A percentile compares a stretch with the other conserved stretches of the same genome.
phyloP scores from a whole-genome alignment of 345 rosid species.

The Erysimum cheiranthoides region DNA sequence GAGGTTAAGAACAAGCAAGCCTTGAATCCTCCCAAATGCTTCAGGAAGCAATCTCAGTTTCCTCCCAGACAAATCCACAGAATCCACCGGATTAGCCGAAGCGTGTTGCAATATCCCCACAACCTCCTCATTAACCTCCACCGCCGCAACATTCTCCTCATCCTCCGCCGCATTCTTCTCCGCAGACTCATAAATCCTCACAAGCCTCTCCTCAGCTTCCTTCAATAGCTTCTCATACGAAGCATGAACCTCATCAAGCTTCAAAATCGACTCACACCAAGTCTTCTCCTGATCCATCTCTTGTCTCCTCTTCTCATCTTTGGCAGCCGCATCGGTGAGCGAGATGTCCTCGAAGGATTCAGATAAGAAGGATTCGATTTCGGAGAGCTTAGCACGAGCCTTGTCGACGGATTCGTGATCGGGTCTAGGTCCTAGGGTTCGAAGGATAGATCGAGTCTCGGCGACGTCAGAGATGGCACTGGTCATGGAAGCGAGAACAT shows the following conservation, averaged over 20 bases:
- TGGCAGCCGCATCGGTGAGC: slow-evolving; percentile 55
- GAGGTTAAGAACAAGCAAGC: slow-evolving; percentile 67
- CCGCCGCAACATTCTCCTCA: slow-evolving; percentile 34
- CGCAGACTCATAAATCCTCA: slow-evolving; percentile 64
- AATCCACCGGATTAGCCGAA: slow-evolving; percentile 59
- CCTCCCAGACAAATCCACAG: slow-evolving; percentile 71
- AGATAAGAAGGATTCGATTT: slow-evolving; percentile 59
- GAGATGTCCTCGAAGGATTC: slow-evolving; percentile 77
- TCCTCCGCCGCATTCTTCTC: slow-evolving; percentile 41
- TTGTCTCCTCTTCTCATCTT: slow-evolving; percentile 59
- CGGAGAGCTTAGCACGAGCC: slow-evolving; percentile 65
- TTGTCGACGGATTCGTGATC: slow-evolving; percentile 86
- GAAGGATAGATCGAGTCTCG: slow-evolving; percentile 83
- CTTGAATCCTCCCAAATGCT: slow-evolving; percentile 79
- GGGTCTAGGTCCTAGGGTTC: slow-evolving; percentile 86
- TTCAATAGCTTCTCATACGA: slow-evolving; percentile 75
- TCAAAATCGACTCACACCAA: slow-evolving; percentile 57
- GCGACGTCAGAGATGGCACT: slow-evolving; percentile 74
- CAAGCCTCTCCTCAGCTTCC: slow-evolving; percentile 78
- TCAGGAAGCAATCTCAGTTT: slow-evolving; percentile 76
- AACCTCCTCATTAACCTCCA: slow-evolving; percentile 62
- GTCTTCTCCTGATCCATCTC: slow-evolving; percentile 67
- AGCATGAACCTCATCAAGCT: slow-evolving; percentile 83
- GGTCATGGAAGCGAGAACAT: slow-evolving; percentile 75
- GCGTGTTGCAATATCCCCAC: slow-evolving; percentile 63